Evolutionary conservation across 768 basidiomycete species (phyloP).

Genomic region (Podaxis mareebaensis): DNA sequence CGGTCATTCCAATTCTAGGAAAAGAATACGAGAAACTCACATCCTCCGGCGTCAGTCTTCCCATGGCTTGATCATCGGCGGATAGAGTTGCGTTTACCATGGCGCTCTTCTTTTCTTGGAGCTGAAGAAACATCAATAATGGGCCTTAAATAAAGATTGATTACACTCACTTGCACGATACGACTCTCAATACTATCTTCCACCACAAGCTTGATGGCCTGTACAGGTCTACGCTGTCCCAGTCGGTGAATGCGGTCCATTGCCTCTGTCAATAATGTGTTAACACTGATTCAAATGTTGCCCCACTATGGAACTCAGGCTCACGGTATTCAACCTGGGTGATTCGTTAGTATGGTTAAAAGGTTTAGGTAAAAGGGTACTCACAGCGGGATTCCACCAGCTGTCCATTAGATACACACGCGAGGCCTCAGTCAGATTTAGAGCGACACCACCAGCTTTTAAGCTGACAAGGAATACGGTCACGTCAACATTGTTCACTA

Average conservation of each 20-base stretch:
- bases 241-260: constrained; percentile 98
- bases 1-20: constrained; percentile 17
- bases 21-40: constrained; percentile 34
- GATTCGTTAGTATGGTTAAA: constrained; percentile 3
- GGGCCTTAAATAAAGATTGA: not conserved
- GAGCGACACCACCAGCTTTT: constrained; percentile 93
- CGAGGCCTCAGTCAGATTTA: constrained; percentile 89
- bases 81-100: constrained; percentile 92
- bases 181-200: constrained; percentile 97
- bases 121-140: constrained; percentile 34
- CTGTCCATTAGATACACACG: constrained; percentile 97
- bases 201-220: constrained; percentile 90
- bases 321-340: constrained; percentile 76
- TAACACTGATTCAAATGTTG: not conserved
- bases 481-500: constrained; percentile 90
- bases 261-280: constrained; percentile 57
- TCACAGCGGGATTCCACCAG: constrained; percentile 98
- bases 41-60: constrained; percentile 86
- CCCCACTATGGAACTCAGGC: constrained; percentile 28
- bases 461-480: constrained; percentile 97
- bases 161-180: constrained; percentile 71
- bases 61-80: constrained; percentile 88
- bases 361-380: constrained; percentile 16
- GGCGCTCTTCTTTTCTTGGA: constrained; percentile 97
- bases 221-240: constrained; percentile 92